These are phyloP conservation scores for Globisporangium solare DNA, from an alignment of 352 stramenopile species.

Conservation along the genomic window DNA sequence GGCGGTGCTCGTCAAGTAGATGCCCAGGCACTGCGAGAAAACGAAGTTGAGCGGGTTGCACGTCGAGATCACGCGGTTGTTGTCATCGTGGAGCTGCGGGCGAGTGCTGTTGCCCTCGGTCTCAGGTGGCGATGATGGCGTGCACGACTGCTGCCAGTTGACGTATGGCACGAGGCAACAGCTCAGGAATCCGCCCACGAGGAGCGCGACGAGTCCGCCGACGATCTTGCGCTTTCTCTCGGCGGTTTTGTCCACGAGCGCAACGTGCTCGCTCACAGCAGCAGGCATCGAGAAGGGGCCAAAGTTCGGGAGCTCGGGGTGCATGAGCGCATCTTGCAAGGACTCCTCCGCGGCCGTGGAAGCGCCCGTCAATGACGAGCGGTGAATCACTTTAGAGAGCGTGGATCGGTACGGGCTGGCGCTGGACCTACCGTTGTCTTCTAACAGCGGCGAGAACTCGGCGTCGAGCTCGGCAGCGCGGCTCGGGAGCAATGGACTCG, in stretches of 20 bases:
- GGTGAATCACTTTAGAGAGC: constrained; percentile 15
- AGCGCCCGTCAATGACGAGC: background rate
- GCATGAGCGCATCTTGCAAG: constrained; percentile 49
- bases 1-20: constrained; percentile 74
- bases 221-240: constrained; percentile 59
- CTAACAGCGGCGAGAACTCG: constrained; percentile 38
- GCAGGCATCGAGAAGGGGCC: constrained; percentile 75
- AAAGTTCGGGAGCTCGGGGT: constrained; percentile 79
- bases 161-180: constrained; percentile 76
- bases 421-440: background rate
- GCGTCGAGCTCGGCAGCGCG: constrained; percentile 3
- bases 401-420: constrained; percentile 4
- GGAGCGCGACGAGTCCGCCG: constrained; percentile 53
- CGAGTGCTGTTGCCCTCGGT: background rate
- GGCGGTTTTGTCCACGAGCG: constrained; percentile 35
- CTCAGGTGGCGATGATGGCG: constrained; percentile 21
- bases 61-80: constrained; percentile 36
- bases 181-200: constrained; percentile 67
- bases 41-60: constrained; percentile 82
- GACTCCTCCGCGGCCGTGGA: constrained; percentile 27
- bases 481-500: background rate
- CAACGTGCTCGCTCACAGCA: constrained; percentile 44
- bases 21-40: constrained; percentile 79
- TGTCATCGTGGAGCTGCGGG: background rate
- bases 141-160: constrained; percentile 66